These are phyloP conservation scores for Torulaspora pretoriensis DNA, from an alignment of 1,139 yeast genomes.

Conservation along the genomic window DNA sequence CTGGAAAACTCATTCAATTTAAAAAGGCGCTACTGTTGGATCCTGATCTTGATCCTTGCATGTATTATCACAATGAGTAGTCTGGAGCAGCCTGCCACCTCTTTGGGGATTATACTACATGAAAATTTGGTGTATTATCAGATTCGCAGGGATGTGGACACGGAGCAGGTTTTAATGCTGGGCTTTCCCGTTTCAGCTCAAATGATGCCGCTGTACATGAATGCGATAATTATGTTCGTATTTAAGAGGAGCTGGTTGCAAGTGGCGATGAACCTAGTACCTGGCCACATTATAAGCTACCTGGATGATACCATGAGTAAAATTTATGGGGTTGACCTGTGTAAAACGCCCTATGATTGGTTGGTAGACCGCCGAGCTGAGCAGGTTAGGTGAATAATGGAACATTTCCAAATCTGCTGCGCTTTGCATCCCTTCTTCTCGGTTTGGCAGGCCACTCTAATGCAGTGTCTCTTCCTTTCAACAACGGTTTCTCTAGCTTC, in stretches of 20 bases:
- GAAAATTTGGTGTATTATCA: conserved; percentile 31
- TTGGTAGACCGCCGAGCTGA: conserved; percentile 14
- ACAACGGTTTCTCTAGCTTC: conserved; percentile 24
- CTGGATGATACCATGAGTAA: conserved; percentile 27
- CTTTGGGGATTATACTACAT: conserved; percentile 28
- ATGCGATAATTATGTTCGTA: conserved; percentile 21
- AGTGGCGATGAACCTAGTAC: conserved; percentile 28
- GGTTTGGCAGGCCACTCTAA: conserved; percentile 28
- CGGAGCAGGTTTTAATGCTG: conserved; percentile 19
- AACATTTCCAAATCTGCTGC: conserved; percentile 7
- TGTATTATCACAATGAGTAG: conserved; percentile 23
- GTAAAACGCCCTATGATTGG: conserved; percentile 31
- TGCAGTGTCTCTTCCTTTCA: conserved; percentile 21
- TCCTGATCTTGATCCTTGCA: conserved; percentile 18
- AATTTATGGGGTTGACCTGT: conserved; percentile 28
- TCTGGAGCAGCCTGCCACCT: conserved; percentile 28
- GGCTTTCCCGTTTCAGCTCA: conserved; percentile 25
- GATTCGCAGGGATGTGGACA: conserved; percentile 24
- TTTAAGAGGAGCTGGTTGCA: conserved; percentile 21
- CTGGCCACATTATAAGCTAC: conserved; percentile 32
- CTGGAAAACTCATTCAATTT: conserved; percentile 28
- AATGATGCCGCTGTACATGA: conserved; percentile 25
- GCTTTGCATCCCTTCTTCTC: conserved; percentile 1
- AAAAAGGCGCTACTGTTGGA: conserved; percentile 30
- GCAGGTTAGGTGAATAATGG: conserved; percentile 9